These are phyloP conservation scores for Flaveria brownii DNA, from an alignment of 129 eudicot species.

Conservation along the genomic window DNA sequence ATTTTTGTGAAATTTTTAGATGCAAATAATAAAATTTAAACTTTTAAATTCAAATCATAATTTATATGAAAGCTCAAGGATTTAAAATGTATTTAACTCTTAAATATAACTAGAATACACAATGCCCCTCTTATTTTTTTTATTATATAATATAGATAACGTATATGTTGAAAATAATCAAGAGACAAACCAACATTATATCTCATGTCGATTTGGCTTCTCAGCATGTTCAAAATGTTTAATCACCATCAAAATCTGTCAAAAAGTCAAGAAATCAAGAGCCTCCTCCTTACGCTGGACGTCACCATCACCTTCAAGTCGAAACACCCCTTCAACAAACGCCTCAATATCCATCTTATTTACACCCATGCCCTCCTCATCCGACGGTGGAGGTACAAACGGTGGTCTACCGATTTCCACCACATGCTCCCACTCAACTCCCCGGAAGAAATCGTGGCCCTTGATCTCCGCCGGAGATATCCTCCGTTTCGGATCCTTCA, in stretches of 20 bases:
- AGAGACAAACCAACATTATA: too few relatives aligned
- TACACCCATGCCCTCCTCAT: constrained; percentile 51
- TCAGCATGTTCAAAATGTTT: too few relatives aligned
- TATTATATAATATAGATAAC: too few relatives aligned
- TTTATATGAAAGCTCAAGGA: too few relatives aligned
- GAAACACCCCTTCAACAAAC: constrained; percentile 59
- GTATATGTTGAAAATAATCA: too few relatives aligned
- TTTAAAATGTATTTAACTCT: too few relatives aligned
- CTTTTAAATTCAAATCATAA: too few relatives aligned
- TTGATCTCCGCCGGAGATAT: constrained; percentile 60
- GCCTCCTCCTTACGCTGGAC: constrained; percentile 21
- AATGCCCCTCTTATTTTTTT: too few relatives aligned
- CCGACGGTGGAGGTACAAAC: constrained; percentile 56
- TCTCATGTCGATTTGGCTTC: too few relatives aligned
- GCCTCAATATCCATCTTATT: constrained; percentile 66
- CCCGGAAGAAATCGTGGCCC: constrained; percentile 66
- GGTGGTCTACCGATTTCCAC: constrained; percentile 71
- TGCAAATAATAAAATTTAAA: too few relatives aligned
- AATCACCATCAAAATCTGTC: constrained; percentile 17
- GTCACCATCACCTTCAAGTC: constrained; percentile 20
- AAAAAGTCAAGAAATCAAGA: neutral
- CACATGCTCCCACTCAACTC: constrained; percentile 65
- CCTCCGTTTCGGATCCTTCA: constrained; percentile 70
- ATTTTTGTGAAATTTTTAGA: too few relatives aligned
- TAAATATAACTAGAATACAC: too few relatives aligned